A percentile compares a stretch with the other conserved stretches of the same genome.
Evolutionary conservation across 805 yeast genomes (phyloP).

Genomic region (Candida dajiaensis): DNA sequence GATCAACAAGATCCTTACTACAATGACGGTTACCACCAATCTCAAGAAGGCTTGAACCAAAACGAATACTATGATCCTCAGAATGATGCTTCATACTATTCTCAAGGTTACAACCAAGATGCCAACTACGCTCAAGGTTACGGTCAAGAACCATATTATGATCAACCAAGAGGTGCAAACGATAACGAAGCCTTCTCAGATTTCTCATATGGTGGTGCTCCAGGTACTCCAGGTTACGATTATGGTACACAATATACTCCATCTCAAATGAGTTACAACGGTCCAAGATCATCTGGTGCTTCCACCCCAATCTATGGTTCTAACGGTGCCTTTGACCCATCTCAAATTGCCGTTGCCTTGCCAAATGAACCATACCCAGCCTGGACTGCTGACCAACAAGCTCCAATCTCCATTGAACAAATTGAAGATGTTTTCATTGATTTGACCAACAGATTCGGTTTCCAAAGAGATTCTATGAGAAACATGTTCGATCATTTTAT

Average conservation of each 20-base stretch:
- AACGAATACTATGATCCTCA: slow-evolving; percentile 27
- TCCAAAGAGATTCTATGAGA: slow-evolving; percentile 91
- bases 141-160: slow-evolving; percentile 43
- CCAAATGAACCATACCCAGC: slow-evolving; percentile 97
- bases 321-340: slow-evolving; percentile 49
- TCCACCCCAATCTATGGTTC: slow-evolving; percentile 90
- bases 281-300: slow-evolving; percentile 84
- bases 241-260: slow-evolving; percentile 70
- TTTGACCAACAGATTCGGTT: slow-evolving; percentile 77
- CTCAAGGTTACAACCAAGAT: slow-evolving; percentile 49
- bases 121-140: slow-evolving; percentile 18
- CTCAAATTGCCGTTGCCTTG: slow-evolving; percentile 59
- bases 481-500: slow-evolving; percentile 84
- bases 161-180: slow-evolving; percentile 43
- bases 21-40: slow-evolving; percentile 29
- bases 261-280: slow-evolving; percentile 83
- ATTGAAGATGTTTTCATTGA: slow-evolving; percentile 84
- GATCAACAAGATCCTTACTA: slow-evolving; percentile 39
- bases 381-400: slow-evolving; percentile 95
- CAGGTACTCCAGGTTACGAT: slow-evolving; percentile 67
- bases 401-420: slow-evolving; percentile 78
- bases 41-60: slow-evolving; percentile 25
- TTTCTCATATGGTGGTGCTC: slow-evolving; percentile 54
- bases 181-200: slow-evolving; percentile 62
- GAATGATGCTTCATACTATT: slow-evolving; percentile 27